phyloP scores from a whole-genome alignment of 2,329 filamentous ascomycete species.

The Alternaria sp. region DNA sequence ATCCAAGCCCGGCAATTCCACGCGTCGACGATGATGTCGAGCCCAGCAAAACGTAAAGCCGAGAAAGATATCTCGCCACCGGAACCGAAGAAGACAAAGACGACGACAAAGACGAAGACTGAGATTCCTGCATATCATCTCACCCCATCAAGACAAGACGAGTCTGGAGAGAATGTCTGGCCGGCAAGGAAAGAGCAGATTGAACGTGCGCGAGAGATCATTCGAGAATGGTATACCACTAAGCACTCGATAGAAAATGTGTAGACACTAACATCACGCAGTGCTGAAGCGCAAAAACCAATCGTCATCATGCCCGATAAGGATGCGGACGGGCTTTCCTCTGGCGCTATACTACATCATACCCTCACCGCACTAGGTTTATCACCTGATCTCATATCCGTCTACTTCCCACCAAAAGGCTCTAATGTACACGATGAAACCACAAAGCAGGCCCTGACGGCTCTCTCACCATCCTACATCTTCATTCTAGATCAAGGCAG shows the following conservation, averaged over 20 bases:
- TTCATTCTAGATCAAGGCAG: slow-evolving; percentile 73
- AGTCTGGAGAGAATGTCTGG: slow-evolving; percentile 62
- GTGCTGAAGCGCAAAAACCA: slow-evolving; percentile 58
- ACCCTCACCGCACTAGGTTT: slow-evolving; percentile 67
- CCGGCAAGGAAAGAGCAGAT: slow-evolving; percentile 66
- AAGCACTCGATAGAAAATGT: too few species aligned
- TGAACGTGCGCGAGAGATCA: slow-evolving; percentile 61
- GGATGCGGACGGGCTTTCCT: slow-evolving; percentile 70
- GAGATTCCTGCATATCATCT: slow-evolving; percentile 42
- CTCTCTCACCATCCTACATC: slow-evolving; percentile 61
- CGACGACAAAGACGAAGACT: slow-evolving; percentile 28
- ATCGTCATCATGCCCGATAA: slow-evolving; percentile 72
- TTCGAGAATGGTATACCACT: slow-evolving; percentile 61
- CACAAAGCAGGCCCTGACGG: slow-evolving; percentile 61
- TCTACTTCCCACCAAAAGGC: slow-evolving; percentile 67
- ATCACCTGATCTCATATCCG: slow-evolving; percentile 58
- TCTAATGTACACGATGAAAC: slow-evolving; percentile 62
- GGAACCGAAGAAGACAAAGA: slow-evolving; percentile 36
- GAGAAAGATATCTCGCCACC: slow-evolving; percentile 17
- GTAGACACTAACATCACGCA: slow-evolving; percentile 30
- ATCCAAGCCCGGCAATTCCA: slow-evolving; percentile 12
- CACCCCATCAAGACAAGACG: slow-evolving; percentile 33
- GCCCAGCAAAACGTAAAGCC: slow-evolving; percentile 41
- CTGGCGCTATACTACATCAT: slow-evolving; percentile 67
- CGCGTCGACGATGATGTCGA: slow-evolving; percentile 23